phyloP scores from a whole-genome alignment of 768 basidiomycete species.

The Boletus sensibilis region DNA sequence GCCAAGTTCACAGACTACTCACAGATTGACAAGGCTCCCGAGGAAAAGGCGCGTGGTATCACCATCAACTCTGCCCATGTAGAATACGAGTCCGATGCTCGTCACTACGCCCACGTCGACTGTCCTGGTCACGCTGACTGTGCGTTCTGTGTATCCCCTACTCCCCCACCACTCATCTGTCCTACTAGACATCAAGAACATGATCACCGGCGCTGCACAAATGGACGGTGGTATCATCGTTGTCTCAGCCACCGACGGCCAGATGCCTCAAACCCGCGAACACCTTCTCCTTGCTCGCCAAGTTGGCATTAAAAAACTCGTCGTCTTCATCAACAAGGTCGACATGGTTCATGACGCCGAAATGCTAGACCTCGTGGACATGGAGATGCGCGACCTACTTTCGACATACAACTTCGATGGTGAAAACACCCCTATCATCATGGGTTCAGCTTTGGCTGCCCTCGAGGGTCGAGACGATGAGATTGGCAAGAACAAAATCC shows the following conservation, averaged over 20 bases:
- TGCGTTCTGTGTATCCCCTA: conserved; percentile 36
- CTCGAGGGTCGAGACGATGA: conserved; percentile 82
- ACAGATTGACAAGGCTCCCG: conserved; percentile 98
- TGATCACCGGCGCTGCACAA: conserved; percentile 98
- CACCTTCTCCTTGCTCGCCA: conserved; percentile 96
- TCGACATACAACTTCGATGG: conserved; percentile 93
- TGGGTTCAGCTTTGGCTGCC: conserved; percentile 95
- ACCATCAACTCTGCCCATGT: conserved; percentile 99
- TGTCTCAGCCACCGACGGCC: conserved; percentile 97
- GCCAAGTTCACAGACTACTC: conserved; percentile 91
- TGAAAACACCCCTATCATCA: conserved; percentile 95
- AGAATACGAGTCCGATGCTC: conserved; percentile 88
- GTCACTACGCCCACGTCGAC: conserved; percentile 98
- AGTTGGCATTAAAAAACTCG: conserved; percentile 95
- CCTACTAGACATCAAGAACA: conserved; percentile 85
- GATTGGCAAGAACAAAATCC: conserved; percentile 77
- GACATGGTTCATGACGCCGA: conserved; percentile 95
- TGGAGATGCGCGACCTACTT: conserved; percentile 99
- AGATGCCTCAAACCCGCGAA: conserved; percentile 99
- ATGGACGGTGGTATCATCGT: conserved; percentile 97
- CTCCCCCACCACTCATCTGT: conserved; percentile 3
- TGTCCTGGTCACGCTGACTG: conserved; percentile 97
- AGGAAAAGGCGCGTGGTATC: conserved; percentile 99
- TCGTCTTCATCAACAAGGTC: conserved; percentile 99
- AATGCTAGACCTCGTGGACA: conserved; percentile 99